A percentile compares a stretch with the other conserved stretches of the same genome.
Conservation (phyloP, 2,329 filamentous ascomycete genomes). For the Neonectria magnoliae region DNA sequence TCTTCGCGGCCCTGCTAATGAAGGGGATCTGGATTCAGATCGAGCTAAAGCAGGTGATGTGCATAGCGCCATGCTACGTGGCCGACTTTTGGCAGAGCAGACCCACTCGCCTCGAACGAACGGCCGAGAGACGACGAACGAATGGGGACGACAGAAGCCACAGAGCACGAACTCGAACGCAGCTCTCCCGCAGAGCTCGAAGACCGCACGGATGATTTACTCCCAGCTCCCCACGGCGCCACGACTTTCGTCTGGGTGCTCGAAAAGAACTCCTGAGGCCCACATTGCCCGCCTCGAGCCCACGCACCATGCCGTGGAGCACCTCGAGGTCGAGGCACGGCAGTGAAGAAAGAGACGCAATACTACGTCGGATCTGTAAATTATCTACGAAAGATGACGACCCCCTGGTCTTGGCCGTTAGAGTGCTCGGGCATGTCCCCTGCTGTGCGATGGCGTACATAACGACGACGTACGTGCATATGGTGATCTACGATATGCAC, state of each 20-base stretch:
- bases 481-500: background rate
- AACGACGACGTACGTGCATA: background rate
- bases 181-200: background rate
- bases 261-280: background rate
- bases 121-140: background rate
- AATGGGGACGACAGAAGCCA: background rate
- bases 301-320: background rate
- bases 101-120: background rate
- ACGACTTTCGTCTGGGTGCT: background rate
- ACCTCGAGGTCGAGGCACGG: too few relatives aligned
- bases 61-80: conserved; percentile 18
- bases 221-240: background rate
- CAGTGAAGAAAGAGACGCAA: background rate
- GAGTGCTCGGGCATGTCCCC: background rate
- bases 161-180: background rate
- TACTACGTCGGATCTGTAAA: background rate
- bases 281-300: background rate
- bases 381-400: background rate
- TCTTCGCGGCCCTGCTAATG: background rate
- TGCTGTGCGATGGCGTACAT: background rate
- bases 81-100: conserved; percentile 25
- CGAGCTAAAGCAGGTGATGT: conserved; percentile 16
- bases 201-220: background rate
- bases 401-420: background rate
- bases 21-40: background rate